Evolutionary conservation across 768 basidiomycete species (phyloP), one percentile per base, ranked within the genome.

Genomic region (Suillus lakei): DNA sequence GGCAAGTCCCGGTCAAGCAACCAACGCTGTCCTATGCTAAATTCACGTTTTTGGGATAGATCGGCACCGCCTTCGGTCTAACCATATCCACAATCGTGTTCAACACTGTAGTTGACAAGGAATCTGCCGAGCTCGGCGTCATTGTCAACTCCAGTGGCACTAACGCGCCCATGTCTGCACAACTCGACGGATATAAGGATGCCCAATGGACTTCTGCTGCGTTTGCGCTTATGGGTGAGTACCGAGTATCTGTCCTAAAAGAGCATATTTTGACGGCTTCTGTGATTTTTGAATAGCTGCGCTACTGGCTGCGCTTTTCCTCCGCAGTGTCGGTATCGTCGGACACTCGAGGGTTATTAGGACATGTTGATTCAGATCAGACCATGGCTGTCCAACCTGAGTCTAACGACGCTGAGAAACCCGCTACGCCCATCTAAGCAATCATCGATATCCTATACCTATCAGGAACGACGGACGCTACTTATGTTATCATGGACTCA

Each of bases 71-170:
- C 7, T 81, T 92, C 43, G 92, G 91, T 18, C 81, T 92, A 4
- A 89, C 91, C 13, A 81, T 92, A 18, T 83, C 87, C 9, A 92
- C 91, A 0, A 88, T 92, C 36, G 88, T 91, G 43, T 91, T 86
- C 74, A 84, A 92, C 68, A 75, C 81, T 2, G 83, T 86, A n/a
- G 76, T 83, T 15, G 63, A 65, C 5, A 66, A 75, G 15, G 70
- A 80, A 34, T 74, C 82, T 16, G 64, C 67, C 36, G 67, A 59
- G 64, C 64, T 72, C 48, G 82, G 78, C 39, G 78, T 83, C 13
- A 54, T 66, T 28, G 50, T 80, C 55, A 68, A 79, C 63, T 62
- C 68, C 28, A 32, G 67, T 1, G 73, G 68, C 8, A 64, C 72
- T 23, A 78, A 75, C 65, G 75, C 79, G 34, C 79, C 81, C 0